These are phyloP conservation scores for Monosiga brevicollis DNA, from an alignment of 78 protist species.

Conservation along the genomic window DNA sequence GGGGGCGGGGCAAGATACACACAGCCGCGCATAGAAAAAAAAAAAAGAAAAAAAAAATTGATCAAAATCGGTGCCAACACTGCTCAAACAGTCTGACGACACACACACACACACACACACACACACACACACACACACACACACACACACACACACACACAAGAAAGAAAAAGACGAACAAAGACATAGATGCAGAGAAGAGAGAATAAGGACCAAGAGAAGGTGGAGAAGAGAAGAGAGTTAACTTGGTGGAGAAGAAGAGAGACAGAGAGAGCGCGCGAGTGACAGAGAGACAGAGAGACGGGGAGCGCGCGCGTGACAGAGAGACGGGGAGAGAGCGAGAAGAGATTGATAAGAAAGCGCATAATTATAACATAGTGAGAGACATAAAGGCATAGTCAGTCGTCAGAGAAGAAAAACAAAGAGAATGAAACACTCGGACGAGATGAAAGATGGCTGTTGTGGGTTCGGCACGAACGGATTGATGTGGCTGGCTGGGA, in stretches of 20 bases:
- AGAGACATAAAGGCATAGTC: neutral
- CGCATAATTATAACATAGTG: neutral
- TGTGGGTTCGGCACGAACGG: too few species aligned
- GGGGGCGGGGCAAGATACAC: too few species aligned
- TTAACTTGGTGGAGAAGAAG: neutral
- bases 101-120: neutral
- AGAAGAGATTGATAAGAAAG: neutral
- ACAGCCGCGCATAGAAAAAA: too few species aligned
- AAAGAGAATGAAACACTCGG: neutral
- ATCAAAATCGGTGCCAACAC: neutral
- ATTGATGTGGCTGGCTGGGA: too few species aligned
- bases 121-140: neutral
- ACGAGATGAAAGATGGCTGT: neutral
- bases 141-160: constrained; percentile 8
- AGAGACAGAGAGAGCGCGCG: neutral
- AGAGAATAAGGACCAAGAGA: neutral
- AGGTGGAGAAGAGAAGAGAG: neutral
- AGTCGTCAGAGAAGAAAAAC: neutral
- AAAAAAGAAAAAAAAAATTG: too few species aligned
- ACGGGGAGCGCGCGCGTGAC: neutral
- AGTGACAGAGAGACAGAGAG: neutral
- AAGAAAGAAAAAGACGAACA: neutral
- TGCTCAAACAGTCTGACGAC: neutral
- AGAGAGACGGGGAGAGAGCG: neutral
- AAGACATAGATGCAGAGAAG: neutral